Evolutionary conservation across 2,329 filamentous ascomycete genomes (phyloP), one percentile per base, ranked within the genome.

Genomic region (Coniochaeta sp.): DNA sequence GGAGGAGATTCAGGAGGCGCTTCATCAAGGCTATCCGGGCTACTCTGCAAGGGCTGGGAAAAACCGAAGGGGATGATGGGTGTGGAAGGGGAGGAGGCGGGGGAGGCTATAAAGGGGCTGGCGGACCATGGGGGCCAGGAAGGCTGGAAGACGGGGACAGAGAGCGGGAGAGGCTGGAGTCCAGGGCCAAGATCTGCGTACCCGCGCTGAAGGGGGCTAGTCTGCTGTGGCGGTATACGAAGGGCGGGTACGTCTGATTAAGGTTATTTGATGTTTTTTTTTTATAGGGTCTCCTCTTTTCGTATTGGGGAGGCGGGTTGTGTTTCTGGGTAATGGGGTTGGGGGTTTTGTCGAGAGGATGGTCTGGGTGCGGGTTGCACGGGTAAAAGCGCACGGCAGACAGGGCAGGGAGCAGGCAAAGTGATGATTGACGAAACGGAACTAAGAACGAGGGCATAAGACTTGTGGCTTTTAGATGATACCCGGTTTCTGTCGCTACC

Each of bases 1-100:
- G 74, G 73, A 62, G 71, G 34, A 66, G 73, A 19, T 77, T 77
- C 62, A 60, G 71, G 52, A 66, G 67, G 58, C 61, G 70, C 54
- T 75, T 75, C 61, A 67, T 70, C 38, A 66, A 70, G 52, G 69
- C 70, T 1, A 68, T 76, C 7, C 64, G 70, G 26, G 36, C 67
- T 19, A 62, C 66, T 9, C 44, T 72, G 63, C 62, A 70, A 24
- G 38, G 68, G 26, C 62, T 67, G 12, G 52, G 71, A 63, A 62
- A 69, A 59, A 61, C 2, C 56, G 65, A 11, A 67, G 60, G 24
- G 52, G 56, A 31, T 5, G 44, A 58, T 17, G 19, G 14, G 3
- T 26, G 34, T 22, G 56, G 50, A 57, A 26, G 36, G 12, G 24
- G 56, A 52, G 58, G 36, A 14, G 59, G 59, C 12, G 36, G 26